Evolutionary conservation across 345 rosid genomes (phyloP).

Genomic region (Anastatica hierochuntica): DNA sequence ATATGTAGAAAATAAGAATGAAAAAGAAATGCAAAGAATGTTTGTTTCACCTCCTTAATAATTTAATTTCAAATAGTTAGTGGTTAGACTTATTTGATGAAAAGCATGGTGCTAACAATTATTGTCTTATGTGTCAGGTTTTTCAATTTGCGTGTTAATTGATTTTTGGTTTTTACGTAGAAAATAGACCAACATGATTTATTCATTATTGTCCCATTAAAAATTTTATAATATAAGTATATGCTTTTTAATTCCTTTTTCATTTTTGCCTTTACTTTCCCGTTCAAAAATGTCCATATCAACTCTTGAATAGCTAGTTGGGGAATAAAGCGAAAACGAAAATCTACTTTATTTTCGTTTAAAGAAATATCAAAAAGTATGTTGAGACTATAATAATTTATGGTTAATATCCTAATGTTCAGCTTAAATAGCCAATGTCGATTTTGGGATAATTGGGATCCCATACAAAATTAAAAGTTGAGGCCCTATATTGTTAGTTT

Average conservation of each 20-base stretch:
- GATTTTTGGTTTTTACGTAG: constrained; percentile 18
- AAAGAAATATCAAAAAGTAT: no score
- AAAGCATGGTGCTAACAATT: constrained; percentile 2
- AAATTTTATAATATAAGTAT: constrained; percentile 6
- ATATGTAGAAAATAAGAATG: no score
- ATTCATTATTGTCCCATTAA: constrained; percentile 19
- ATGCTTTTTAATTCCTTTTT: background rate
- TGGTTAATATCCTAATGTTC: no score
- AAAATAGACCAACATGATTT: constrained; percentile 21
- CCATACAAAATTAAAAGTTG: no score
- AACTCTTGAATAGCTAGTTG: constrained; percentile 16
- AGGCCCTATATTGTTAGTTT: no score
- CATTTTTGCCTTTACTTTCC: constrained; percentile 11
- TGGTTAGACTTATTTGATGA: constrained; percentile 12
- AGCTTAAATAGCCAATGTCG: no score
- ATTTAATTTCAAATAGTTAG: background rate
- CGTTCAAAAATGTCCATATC: constrained; percentile 17
- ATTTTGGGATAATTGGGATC: no score
- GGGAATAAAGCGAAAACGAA: constrained; percentile 21
- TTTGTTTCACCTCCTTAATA: constrained; percentile 8
- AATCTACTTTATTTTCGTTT: no score
- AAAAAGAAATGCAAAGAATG: no score
- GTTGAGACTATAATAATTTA: no score
- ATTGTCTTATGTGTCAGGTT: constrained; percentile 15
- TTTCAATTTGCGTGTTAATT: constrained; percentile 5